A percentile compares a stretch with the other conserved stretches of the same genome.
phyloP scores from a whole-genome alignment of 306 rosid species.

The Vigna mungo region DNA sequence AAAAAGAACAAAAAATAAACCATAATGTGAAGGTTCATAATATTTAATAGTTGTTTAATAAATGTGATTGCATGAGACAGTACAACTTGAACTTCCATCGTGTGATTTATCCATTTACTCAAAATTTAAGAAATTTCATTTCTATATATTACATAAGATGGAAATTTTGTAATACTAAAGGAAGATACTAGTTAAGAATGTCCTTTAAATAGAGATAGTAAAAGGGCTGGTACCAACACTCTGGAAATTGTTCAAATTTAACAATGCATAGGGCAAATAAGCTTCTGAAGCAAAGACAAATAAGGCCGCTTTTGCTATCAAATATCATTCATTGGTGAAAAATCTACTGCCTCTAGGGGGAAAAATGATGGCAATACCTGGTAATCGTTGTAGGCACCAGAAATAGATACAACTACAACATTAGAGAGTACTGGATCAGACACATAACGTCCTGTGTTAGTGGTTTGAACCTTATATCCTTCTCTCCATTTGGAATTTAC shows the following conservation, averaged over 20 bases:
- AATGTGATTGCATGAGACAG: conserved; percentile 29
- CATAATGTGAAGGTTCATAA: conserved; percentile 35
- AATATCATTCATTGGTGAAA: conserved; percentile 24
- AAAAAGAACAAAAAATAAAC: conserved; percentile 43
- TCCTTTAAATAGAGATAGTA: conserved; percentile 17
- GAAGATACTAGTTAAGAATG: background rate
- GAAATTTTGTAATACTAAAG: background rate
- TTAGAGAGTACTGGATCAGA: conserved; percentile 79
- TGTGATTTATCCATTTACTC: conserved; percentile 11
- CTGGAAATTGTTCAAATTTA: conserved; percentile 34
- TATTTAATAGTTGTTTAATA: conserved; percentile 35
- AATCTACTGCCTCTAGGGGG: conserved; percentile 25
- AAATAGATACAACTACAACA: conserved; percentile 86
- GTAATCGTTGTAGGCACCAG: conserved; percentile 90
- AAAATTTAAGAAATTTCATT: conserved; percentile 12
- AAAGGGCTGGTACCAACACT: conserved; percentile 21
- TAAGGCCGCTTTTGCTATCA: conserved; percentile 35
- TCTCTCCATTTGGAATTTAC: conserved; percentile 87
- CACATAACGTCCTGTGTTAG: conserved; percentile 64
- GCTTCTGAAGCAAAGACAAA: conserved; percentile 33
- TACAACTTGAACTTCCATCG: conserved; percentile 15
- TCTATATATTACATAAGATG: conserved; percentile 31
- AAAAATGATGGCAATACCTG: conserved; percentile 63
- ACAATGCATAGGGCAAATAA: background rate
- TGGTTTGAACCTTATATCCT: conserved; percentile 76